Base-by-base conservation (phyloP, 352 stramenopile genomes). In the Thalassiosira mediterranea region DNA sequence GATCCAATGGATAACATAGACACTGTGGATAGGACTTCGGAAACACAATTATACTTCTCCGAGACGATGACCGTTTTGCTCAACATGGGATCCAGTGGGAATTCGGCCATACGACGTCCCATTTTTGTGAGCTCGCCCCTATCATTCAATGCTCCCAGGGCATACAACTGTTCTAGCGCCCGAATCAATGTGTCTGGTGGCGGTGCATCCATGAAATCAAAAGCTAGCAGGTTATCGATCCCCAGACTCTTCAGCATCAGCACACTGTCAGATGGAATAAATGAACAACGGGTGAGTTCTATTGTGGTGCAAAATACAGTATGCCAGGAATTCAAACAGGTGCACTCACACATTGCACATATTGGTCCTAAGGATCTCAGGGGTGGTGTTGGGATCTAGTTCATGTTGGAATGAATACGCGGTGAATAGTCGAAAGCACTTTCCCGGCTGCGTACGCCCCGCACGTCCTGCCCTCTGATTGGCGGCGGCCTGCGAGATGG, bases 191-290 rank as follows among this genome's bases (percentile, higher is more conserved):
- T 97, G 85, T 99, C 98, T 42, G 98, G 94, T 2, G 97, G 97
- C 15, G 97, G 97, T 15, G 96, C 92, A 84, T 99, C 97, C 96
- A 99, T 99, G 72, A 99, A 99, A 85, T 99, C 97, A 72, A 99
- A 99, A 76, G 99, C 90, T 17, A 99, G 82, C 52, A 99, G 81
- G 83, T 99, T 96, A 76, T 99, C 97, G 76, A 99, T 99, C 2
- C 97, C 97, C 1, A 99, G 90, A 71, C 92, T 98, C 84, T 99
- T 99, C 63, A 99, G 94, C 77, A 99, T 93, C 37, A 99, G 87
- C 60, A 99, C 97, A n/a, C n/a, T n/a, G n/a, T n/a, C n/a, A n/a
- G n/a, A n/a, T 2, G 25, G n/a, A n/a, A 56, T 15, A 56, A n/a
- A n/a, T n/a, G n/a, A n/a, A n/a, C n/a, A n/a, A n/a, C n/a, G n/a